A percentile compares a stretch with the other conserved stretches of the same genome.
Evolutionary conservation across 2,329 filamentous ascomycete species (phyloP).

Genomic region (Tolypocladium paradoxum): DNA sequence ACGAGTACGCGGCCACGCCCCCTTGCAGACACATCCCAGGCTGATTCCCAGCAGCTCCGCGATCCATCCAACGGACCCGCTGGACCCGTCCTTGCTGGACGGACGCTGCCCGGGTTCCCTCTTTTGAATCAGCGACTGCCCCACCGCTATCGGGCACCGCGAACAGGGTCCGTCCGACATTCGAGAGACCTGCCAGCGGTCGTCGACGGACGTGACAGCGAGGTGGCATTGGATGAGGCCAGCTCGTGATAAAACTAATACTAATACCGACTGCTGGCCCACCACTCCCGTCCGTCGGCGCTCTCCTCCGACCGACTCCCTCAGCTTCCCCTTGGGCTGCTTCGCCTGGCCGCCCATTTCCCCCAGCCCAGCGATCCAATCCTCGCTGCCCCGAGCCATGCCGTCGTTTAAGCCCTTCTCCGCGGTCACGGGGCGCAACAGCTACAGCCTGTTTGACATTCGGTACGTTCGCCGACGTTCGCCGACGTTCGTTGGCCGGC

Average conservation of each 20-base stretch:
- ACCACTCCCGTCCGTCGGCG: background rate
- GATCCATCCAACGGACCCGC: background rate
- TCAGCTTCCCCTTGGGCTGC: background rate
- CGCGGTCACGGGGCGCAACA: slow-evolving; percentile 38
- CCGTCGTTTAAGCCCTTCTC: slow-evolving; percentile 46
- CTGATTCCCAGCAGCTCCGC: background rate
- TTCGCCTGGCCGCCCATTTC: background rate
- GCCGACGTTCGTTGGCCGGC: no score
- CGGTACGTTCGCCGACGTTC: slow-evolving; percentile 31
- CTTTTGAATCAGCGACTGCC: background rate
- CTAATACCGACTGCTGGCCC: no score
- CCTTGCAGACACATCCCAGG: no score
- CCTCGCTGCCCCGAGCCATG: slow-evolving; percentile 25
- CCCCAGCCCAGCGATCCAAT: background rate
- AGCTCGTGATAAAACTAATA: background rate
- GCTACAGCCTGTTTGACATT: slow-evolving; percentile 46
- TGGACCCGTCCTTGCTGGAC: background rate
- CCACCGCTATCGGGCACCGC: slow-evolving; percentile 1
- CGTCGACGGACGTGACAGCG: background rate
- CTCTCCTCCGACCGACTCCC: background rate
- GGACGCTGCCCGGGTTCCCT: background rate
- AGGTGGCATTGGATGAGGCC: background rate
- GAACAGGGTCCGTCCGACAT: background rate
- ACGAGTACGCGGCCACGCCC: no score
- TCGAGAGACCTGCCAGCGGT: background rate